Percentiles rank a stretch among this genome's conserved stretches.
These are phyloP conservation scores for Leptomonas pyrrhocoris DNA, from an alignment of 208 protist species.

Conservation along the genomic window DNA sequence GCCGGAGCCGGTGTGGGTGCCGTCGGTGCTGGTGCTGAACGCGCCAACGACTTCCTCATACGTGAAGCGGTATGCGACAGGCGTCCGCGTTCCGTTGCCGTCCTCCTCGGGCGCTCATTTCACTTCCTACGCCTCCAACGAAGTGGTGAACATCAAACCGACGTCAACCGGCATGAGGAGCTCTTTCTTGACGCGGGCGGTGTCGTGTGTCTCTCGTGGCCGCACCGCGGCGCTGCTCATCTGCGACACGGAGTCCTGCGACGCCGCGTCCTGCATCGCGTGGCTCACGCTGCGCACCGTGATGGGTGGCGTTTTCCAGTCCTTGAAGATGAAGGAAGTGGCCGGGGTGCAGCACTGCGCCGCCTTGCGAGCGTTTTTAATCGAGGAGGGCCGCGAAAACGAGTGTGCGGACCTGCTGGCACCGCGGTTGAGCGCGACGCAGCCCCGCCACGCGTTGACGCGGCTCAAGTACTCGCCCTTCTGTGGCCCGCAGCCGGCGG, in stretches of 20 bases:
- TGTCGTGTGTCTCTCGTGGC: constrained; percentile 39
- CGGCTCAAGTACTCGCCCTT: constrained; percentile 45
- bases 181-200: constrained; percentile 23
- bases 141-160: constrained; percentile 34
- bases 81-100: constrained; percentile 14
- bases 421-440: neutral
- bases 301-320: constrained; percentile 37
- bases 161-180: constrained; percentile 35
- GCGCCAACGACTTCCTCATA: constrained; percentile 11
- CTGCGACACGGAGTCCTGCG: constrained; percentile 39
- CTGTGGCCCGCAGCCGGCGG: constrained; percentile 35
- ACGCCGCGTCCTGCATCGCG: constrained; percentile 32
- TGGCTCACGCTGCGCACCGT: constrained; percentile 45
- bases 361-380: constrained; percentile 31
- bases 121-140: constrained; percentile 13
- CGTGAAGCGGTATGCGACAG: constrained; percentile 18
- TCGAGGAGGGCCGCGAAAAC: constrained; percentile 20
- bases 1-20: constrained; percentile 22
- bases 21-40: constrained; percentile 31
- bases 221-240: constrained; percentile 40
- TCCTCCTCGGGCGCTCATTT: neutral
- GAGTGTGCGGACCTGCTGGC: constrained; percentile 38
- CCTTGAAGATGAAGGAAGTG: constrained; percentile 24
- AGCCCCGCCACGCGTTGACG: constrained; percentile 15
- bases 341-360: constrained; percentile 28